Evolutionary conservation across 2,329 filamentous ascomycete genomes (phyloP), one percentile per base, ranked within the genome.

Genomic region (Bipolaris cookei): DNA sequence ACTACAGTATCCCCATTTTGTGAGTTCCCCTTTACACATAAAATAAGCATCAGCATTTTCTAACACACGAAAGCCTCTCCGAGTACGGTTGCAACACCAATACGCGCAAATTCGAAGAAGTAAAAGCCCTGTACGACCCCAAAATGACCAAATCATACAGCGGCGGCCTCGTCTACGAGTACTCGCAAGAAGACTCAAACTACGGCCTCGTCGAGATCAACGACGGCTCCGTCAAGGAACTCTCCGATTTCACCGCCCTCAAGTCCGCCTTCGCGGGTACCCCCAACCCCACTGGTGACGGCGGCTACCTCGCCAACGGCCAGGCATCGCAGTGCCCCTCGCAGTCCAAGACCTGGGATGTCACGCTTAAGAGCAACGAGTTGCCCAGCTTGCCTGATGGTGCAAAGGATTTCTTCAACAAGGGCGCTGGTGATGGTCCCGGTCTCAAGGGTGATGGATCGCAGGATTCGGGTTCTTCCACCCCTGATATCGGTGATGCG

Each of bases 101-200:
- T 82, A 86, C 82, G 58, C 93, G 94, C 68, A 82, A 89, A 71
- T 99, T 97, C 72, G 82, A 87, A 58, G 94, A 97, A 80, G 80
- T 97, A 50, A 78, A 78, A 45, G 83, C 93, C 43, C 83, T 99
- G 56, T 98, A 97, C 88, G 86, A 82, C 78, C 79, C 78, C 18
- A 76, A 97, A 58, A 98, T 98, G 94, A 92, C 89, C 6, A 68
- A 77, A 16, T 92, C 97, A 70, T 98, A 97, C 85, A 97, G 93
- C 38, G 95, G 95, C 70, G 95, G 95, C 76, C 86, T 99, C 37
- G 90, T 97, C 77, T 99, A 97, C 81, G 93, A 98, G 79, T 99
- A 97, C 82, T 88, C 90, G 8, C 80, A 90, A 71, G 83, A 83
- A 59, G 91, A 66, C 7, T 70, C 88, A 80, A 83, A 88, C 43